A percentile compares a stretch with the other conserved stretches of the same genome.
Evolutionary conservation across 768 basidiomycete species (phyloP).

Genomic region (Podaxis sp.): DNA sequence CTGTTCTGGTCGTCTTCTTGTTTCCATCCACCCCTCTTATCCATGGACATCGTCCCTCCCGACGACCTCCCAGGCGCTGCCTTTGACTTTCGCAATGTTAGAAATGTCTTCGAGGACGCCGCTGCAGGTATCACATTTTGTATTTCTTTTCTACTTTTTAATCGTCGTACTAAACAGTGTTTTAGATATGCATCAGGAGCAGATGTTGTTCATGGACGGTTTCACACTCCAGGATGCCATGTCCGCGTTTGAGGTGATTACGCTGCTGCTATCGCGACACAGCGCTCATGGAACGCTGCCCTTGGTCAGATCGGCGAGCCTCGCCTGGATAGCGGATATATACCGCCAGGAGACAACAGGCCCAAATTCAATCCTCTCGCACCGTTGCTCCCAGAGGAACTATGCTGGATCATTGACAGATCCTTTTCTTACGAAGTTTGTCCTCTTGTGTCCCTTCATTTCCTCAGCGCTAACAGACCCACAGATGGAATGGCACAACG

Average conservation of each 20-base stretch:
- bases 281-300: conserved; percentile 1
- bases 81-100: conserved; percentile 64
- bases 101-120: conserved; percentile 56
- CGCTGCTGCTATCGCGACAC: neutral
- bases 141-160: conserved; percentile 13
- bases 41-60: conserved; percentile 7
- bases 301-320: conserved; percentile 79
- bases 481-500: conserved; percentile 87
- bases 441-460: conserved; percentile 8
- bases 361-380: conserved; percentile 63
- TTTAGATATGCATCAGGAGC: conserved; percentile 61
- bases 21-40: neutral
- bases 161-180: conserved; percentile 9
- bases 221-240: conserved; percentile 88
- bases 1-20: conserved; percentile 1
- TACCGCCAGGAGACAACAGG: conserved; percentile 37
- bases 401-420: conserved; percentile 88
- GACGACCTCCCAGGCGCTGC: conserved; percentile 50
- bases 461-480: conserved; percentile 18
- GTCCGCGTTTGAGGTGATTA: conserved; percentile 81
- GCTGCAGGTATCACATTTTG: conserved; percentile 48
- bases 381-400: conserved; percentile 70
- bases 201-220: conserved; percentile 63
- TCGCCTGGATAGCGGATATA: conserved; percentile 82
- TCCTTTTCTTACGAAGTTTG: conserved; percentile 77